These are phyloP conservation scores for Rhodamnia rubescens DNA, from an alignment of 345 rosid genomes.

Conservation along the genomic window DNA sequence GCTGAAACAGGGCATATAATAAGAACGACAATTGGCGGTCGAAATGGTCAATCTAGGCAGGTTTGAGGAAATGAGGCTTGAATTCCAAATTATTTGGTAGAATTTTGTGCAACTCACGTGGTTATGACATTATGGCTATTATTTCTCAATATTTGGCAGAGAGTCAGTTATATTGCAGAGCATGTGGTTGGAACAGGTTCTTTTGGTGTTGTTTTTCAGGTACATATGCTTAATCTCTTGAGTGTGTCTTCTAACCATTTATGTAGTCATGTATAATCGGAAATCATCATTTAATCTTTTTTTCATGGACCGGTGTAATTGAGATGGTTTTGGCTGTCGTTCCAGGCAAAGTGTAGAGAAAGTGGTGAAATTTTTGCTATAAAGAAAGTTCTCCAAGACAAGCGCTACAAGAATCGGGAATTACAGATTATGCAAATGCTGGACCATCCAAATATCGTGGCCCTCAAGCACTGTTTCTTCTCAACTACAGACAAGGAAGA, in stretches of 20 bases:
- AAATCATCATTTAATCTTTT: not conserved
- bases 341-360: slow-evolving; percentile 95
- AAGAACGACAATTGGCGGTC: slow-evolving; percentile 77
- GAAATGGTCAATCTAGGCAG: slow-evolving; percentile 92
- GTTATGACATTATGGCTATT: not conserved
- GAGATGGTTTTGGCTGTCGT: slow-evolving; percentile 10
- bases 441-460: slow-evolving; percentile 85
- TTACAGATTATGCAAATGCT: slow-evolving; percentile 88
- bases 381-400: slow-evolving; percentile 97
- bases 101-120: slow-evolving; percentile 1
- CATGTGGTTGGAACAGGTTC: slow-evolving; percentile 97
- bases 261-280: not conserved
- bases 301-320: not conserved
- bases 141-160: slow-evolving; percentile 32
- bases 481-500: slow-evolving; percentile 93
- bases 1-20: slow-evolving; percentile 91
- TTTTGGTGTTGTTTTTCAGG: slow-evolving; percentile 92
- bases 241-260: not conserved
- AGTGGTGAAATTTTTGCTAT: slow-evolving; percentile 92
- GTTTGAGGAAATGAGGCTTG: slow-evolving; percentile 16
- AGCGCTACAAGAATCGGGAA: slow-evolving; percentile 94
- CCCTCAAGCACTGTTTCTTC: slow-evolving; percentile 83
- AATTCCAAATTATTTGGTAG: not conserved
- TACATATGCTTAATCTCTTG: slow-evolving; percentile 16
- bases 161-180: slow-evolving; percentile 81